phyloP scores from a whole-genome alignment of 2,329 filamentous ascomycete genomes.

The Chaetomiaceae sp. region DNA sequence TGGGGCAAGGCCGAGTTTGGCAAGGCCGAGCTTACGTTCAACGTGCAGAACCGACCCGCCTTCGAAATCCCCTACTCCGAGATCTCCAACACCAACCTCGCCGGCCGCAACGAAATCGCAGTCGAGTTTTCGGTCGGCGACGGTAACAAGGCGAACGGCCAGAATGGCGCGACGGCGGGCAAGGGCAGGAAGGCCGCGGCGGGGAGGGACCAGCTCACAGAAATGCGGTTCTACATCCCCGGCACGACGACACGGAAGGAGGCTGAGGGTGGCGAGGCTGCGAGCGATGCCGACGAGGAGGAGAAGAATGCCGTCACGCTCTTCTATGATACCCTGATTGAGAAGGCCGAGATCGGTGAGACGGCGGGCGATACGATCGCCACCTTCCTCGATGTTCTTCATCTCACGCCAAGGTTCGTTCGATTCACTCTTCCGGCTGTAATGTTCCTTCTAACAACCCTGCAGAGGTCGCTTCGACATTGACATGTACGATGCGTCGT shows the following conservation, averaged over 20 bases:
- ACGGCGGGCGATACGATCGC: constrained; percentile 98
- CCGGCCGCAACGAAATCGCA: constrained; percentile 95
- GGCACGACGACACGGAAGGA: constrained; percentile 80
- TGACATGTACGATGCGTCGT: constrained; percentile 98
- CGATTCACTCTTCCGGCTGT: not conserved
- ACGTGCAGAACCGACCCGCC: constrained; percentile 90
- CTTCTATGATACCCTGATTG: constrained; percentile 98
- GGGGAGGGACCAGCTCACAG: constrained; percentile 86
- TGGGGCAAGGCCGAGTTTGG: constrained; percentile 98
- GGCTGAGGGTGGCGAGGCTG: constrained; percentile 67
- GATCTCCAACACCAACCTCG: constrained; percentile 95
- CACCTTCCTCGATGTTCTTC: constrained; percentile 92
- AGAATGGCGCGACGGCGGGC: constrained; percentile 66
- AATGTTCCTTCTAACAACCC: constrained; percentile 1
- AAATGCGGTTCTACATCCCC: constrained; percentile 98
- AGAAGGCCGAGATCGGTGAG: constrained; percentile 98
- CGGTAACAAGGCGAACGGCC: constrained; percentile 67
- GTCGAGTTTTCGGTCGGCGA: constrained; percentile 84
- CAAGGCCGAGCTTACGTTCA: constrained; percentile 92
- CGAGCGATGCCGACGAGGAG: constrained; percentile 63
- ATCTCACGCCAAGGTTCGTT: constrained; percentile 82
- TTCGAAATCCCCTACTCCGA: constrained; percentile 98
- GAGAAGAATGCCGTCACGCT: constrained; percentile 93
- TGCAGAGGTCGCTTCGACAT: constrained; percentile 95
- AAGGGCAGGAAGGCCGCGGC: constrained; percentile 87